Evolutionary conservation across 1,139 yeast genomes (phyloP).

Genomic region (Saccharomyces pastorianus): DNA sequence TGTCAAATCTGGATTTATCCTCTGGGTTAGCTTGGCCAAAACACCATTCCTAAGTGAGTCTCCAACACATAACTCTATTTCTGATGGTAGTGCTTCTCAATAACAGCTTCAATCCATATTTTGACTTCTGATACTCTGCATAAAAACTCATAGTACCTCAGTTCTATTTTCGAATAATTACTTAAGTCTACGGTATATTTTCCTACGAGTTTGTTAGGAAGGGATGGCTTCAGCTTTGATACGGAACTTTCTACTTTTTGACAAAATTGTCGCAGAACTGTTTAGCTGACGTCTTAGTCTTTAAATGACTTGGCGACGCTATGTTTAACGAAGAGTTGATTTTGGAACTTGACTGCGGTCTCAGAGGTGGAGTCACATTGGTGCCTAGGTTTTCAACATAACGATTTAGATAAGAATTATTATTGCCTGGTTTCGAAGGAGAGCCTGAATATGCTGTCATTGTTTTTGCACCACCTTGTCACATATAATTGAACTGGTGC

Average conservation of each 20-base stretch:
- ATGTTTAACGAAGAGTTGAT: conserved; percentile 12
- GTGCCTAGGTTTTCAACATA: conserved; percentile 21
- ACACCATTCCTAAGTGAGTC: conserved; percentile 78
- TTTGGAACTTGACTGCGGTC: conserved; percentile 19
- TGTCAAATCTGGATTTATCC: conserved; percentile 60
- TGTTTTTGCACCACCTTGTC: background rate
- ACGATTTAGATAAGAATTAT: conserved; percentile 22
- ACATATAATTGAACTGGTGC: background rate
- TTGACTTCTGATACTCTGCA: conserved; percentile 87
- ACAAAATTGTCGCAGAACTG: background rate
- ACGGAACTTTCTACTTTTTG: background rate
- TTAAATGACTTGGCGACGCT: background rate
- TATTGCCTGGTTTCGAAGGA: conserved; percentile 10
- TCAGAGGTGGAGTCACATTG: conserved; percentile 12
- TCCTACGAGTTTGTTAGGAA: conserved; percentile 2
- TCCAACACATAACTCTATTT: conserved; percentile 43
- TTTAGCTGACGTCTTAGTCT: background rate
- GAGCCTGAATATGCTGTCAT: conserved; percentile 13
- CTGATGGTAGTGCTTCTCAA: conserved; percentile 47
- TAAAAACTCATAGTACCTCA: conserved; percentile 65
- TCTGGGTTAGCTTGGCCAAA: conserved; percentile 70
- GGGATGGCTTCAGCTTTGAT: background rate
- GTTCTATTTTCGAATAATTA: conserved; percentile 3
- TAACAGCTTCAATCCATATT: conserved; percentile 57
- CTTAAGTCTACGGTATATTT: background rate